Evolutionary conservation across 345 rosid genomes (phyloP), one percentile per base, ranked within the genome.

Genomic region (Salix viminalis): DNA sequence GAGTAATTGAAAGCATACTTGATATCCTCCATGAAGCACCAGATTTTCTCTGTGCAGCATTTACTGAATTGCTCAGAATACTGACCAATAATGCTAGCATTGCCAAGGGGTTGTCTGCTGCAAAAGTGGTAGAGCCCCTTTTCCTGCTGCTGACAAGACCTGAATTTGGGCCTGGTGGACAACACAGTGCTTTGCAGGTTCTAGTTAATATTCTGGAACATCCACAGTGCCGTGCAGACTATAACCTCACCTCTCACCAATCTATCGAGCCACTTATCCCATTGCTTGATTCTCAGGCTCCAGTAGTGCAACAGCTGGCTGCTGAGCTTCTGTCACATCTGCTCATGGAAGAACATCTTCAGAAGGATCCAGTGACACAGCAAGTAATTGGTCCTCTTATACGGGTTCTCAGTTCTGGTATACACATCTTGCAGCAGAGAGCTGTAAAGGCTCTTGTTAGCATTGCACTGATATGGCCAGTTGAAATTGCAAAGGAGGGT

Each of bases 311-410:
- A 71, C 98, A 96, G 80, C 81, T 94, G 88, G 97, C 98, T 64
- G 98, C 99, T 67, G 99, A 96, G 94, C 98, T 96, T 82, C 90
- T 96, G 42, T 91, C 99, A 16, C 96, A 96, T 84, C 85, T 96
- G 26, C 94, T 96, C 44, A 72, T 83, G 73, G 97, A 89, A 84
- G 99, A 96, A 61, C 89, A 87, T 87, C 94, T 96, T 73, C 97
- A 91, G 86, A 94, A 91, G 89, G 97, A 92, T 83, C 85, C 97
- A 30, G 82, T 89, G 71, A 90, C 91, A 19, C 94, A 89, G 82
- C 93, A 86, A 76, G 92, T 89, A 28, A 94, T 96, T 65, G 93
- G 92, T 83, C 98, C 99, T 6, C 89, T 96, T 39, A 79, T 92
- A 72, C 87, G 93, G 83, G 90, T 90, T 80, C 96, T 94, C 71